A percentile compares a stretch with the other conserved stretches of the same genome.
phyloP scores from a whole-genome alignment of 768 basidiomycete species.

The Mycena epipterygia region DNA sequence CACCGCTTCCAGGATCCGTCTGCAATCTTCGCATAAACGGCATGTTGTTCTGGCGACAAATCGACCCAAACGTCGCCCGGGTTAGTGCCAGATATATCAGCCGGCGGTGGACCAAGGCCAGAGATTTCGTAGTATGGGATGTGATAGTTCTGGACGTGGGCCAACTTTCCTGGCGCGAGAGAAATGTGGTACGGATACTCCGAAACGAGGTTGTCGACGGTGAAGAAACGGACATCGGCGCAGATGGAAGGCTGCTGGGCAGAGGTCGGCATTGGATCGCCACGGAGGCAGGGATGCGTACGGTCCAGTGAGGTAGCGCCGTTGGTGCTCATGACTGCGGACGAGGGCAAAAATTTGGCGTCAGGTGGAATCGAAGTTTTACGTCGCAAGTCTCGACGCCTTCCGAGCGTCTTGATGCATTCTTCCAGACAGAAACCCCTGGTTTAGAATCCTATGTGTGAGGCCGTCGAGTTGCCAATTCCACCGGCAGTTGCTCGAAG shows the following conservation, averaged over 20 bases:
- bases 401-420: too few relatives aligned
- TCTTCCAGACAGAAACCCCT: too few relatives aligned
- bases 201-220: neutral
- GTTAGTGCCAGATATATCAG: neutral
- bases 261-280: neutral
- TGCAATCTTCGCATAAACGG: conserved; percentile 9
- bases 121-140: conserved; percentile 22
- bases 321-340: neutral
- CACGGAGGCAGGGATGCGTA: conserved; percentile 14
- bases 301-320: neutral
- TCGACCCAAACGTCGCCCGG: conserved; percentile 28
- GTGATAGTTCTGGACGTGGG: neutral
- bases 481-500: too few relatives aligned
- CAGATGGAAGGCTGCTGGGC: neutral
- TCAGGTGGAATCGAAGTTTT: neutral
- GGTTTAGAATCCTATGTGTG: too few relatives aligned
- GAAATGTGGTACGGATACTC: conserved; percentile 19
- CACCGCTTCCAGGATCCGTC: conserved; percentile 22
- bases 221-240: neutral
- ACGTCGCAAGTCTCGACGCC: too few relatives aligned
- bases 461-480: too few relatives aligned
- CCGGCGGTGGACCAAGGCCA: conserved; percentile 13
- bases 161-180: neutral
- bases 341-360: neutral
- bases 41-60: neutral